phyloP scores from a whole-genome alignment of 495 filamentous ascomycete genomes.

The Aspergillus egyptiacus region DNA sequence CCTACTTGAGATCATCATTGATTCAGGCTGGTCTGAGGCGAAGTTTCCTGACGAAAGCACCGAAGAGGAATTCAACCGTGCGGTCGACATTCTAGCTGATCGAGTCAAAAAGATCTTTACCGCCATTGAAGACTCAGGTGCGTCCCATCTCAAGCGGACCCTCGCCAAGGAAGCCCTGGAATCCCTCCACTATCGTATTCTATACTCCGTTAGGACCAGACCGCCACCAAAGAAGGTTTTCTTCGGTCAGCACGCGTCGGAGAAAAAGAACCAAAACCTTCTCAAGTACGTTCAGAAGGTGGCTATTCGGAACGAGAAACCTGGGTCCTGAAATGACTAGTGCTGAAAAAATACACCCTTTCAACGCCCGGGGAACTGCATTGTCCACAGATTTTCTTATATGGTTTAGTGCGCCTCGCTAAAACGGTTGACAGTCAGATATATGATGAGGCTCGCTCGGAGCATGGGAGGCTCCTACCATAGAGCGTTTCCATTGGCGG shows the following conservation, averaged over 20 bases:
- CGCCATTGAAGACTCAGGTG: slow-evolving; percentile 67
- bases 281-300: neutral
- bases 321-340: slow-evolving; percentile 16
- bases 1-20: slow-evolving; percentile 69
- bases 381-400: neutral
- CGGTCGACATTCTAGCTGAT: slow-evolving; percentile 60
- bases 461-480: no score
- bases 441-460: no score
- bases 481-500: no score
- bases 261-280: neutral
- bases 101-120: slow-evolving; percentile 61
- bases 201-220: slow-evolving; percentile 63
- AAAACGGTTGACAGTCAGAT: no score
- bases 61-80: slow-evolving; percentile 55
- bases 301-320: slow-evolving; percentile 15
- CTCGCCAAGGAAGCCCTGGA: slow-evolving; percentile 70
- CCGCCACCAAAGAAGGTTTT: slow-evolving; percentile 51
- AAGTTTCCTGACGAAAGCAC: slow-evolving; percentile 27
- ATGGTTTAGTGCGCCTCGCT: no score
- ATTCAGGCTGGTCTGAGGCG: slow-evolving; percentile 46
- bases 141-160: slow-evolving; percentile 62
- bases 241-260: slow-evolving; percentile 41
- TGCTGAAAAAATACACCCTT: slow-evolving; percentile 12
- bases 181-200: slow-evolving; percentile 61
- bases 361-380: slow-evolving; percentile 24